phyloP scores from a whole-genome alignment of 352 stramenopile genomes.

The Globisporangium takayamanum region DNA sequence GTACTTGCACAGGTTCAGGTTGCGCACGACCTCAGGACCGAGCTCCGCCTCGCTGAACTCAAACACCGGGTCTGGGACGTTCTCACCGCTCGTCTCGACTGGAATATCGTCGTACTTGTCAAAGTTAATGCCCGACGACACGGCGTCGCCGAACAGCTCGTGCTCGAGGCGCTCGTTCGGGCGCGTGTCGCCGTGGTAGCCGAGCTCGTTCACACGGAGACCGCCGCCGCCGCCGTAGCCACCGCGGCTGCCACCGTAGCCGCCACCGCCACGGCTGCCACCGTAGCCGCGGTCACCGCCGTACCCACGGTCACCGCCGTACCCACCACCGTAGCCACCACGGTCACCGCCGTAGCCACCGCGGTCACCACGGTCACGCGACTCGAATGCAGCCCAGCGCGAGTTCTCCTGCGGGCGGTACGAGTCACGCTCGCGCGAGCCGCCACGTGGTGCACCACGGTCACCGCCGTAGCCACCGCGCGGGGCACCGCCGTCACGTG shows the following conservation, averaged over 20 bases:
- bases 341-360: conserved; percentile 25
- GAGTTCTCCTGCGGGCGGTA: conserved; percentile 35
- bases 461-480: conserved; percentile 22
- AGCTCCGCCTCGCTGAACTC: conserved; percentile 88
- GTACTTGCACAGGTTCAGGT: conserved; percentile 93
- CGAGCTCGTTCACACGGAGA: conserved; percentile 89
- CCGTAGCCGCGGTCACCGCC: conserved; percentile 33
- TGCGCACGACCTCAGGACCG: conserved; percentile 89
- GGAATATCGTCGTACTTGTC: conserved; percentile 98
- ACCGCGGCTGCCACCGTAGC: conserved; percentile 22
- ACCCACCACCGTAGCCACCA: conserved; percentile 18
- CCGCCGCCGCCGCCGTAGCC: conserved; percentile 43
- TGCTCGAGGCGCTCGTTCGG: conserved; percentile 90
- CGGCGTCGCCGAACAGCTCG: conserved; percentile 89
- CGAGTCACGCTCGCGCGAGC: conserved; percentile 27
- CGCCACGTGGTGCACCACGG: conserved; percentile 23
- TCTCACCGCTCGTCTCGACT: conserved; percentile 93
- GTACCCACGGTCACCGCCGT: conserved; percentile 15
- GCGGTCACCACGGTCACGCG: conserved; percentile 20
- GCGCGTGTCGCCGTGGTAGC: conserved; percentile 94
- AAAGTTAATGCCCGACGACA: conserved; percentile 98
- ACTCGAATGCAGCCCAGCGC: conserved; percentile 50
- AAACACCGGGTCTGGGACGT: conserved; percentile 90
- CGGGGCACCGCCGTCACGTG: conserved; percentile 20
- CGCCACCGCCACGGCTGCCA: conserved; percentile 36